phyloP scores from a whole-genome alignment of 345 rosid genomes.

The Litchi chinensis region DNA sequence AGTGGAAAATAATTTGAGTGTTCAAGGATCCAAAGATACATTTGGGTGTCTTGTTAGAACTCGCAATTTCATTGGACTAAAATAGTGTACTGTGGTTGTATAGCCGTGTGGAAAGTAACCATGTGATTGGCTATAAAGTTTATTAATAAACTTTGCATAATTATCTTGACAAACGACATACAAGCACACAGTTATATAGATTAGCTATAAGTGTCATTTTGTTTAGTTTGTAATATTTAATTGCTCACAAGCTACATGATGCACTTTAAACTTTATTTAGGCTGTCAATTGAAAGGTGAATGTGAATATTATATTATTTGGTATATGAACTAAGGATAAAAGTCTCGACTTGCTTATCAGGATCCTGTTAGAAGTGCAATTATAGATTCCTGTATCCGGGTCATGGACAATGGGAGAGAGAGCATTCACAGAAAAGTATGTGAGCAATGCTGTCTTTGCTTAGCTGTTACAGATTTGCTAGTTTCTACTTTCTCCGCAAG shows the following conservation, averaged over 20 bases:
- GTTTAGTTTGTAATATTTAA: neutral
- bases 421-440: slow-evolving; percentile 89
- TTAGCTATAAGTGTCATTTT: neutral
- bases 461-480: neutral
- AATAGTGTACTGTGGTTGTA: neutral
- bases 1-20: neutral
- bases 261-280: neutral
- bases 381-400: slow-evolving; percentile 86
- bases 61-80: neutral
- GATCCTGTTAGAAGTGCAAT: slow-evolving; percentile 77
- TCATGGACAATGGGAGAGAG: slow-evolving; percentile 91
- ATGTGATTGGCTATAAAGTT: neutral
- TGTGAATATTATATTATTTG: neutral
- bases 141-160: neutral
- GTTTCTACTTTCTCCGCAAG: slow-evolving; percentile 13
- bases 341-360: slow-evolving; percentile 37
- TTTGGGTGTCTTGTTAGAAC: neutral
- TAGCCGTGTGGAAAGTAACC: neutral
- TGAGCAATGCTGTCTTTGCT: slow-evolving; percentile 8
- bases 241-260: neutral
- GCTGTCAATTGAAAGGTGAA: neutral
- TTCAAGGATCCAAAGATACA: neutral
- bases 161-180: neutral
- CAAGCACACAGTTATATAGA: neutral
- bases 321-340: slow-evolving; percentile 7